These are phyloP conservation scores for Buddleja alternifolia DNA, from an alignment of 257 asterid genomes.

Conservation along the genomic window DNA sequence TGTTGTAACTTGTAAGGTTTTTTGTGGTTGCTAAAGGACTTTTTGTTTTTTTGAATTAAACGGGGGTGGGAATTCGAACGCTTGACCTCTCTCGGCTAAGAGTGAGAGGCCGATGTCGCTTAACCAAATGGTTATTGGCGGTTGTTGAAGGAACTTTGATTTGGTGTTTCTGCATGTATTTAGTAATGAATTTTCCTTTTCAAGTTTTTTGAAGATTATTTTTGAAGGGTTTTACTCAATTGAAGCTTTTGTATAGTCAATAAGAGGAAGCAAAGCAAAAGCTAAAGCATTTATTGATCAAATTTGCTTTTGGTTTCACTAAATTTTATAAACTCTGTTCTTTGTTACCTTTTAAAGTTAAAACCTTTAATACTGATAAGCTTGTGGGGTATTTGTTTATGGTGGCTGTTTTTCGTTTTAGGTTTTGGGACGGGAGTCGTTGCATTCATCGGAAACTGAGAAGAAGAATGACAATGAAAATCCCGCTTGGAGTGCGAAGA, in stretches of 20 bases:
- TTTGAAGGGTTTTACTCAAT: conserved; percentile 13
- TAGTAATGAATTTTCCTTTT: conserved; percentile 10
- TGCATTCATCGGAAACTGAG: conserved; percentile 35
- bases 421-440: conserved; percentile 51
- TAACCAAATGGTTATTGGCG: too few relatives aligned
- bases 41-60: too few relatives aligned
- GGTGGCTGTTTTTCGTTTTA: conserved; percentile 26
- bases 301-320: not conserved
- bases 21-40: too few relatives aligned
- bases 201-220: not conserved
- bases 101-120: too few relatives aligned
- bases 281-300: not conserved
- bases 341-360: not conserved
- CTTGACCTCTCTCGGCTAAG: too few relatives aligned
- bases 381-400: not conserved
- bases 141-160: too few relatives aligned
- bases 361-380: not conserved
- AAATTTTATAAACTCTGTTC: not conserved
- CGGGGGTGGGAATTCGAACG: too few relatives aligned
- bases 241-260: conserved; percentile 1
- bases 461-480: conserved; percentile 49
- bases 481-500: conserved; percentile 49
- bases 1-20: conserved; percentile 13
- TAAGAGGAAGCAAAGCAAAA: not conserved
- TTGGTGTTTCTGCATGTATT: conserved; percentile 30